phyloP scores from a whole-genome alignment of 768 basidiomycete species.

The Kwoniella dejecticola region DNA sequence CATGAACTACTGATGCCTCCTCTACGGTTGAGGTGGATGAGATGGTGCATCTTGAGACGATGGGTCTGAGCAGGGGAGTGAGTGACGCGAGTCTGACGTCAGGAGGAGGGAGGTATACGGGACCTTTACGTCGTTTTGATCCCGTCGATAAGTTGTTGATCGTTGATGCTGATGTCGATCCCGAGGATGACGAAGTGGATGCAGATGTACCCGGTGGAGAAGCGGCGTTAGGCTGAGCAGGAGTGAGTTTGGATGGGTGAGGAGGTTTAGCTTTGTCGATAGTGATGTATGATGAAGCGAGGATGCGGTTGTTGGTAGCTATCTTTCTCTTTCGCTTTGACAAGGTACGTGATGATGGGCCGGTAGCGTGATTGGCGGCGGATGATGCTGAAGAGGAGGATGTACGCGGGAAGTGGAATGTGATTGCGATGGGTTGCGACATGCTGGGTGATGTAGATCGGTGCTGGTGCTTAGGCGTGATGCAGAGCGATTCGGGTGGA shows the following conservation, averaged over 20 bases:
- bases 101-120: conserved; percentile 13
- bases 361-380: not conserved
- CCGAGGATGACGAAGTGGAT: conserved; percentile 9
- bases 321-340: conserved; percentile 14
- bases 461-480: too few relatives aligned
- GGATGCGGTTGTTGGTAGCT: conserved; percentile 12
- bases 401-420: conserved; percentile 19
- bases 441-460: conserved; percentile 7
- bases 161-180: not conserved
- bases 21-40: conserved; percentile 2
- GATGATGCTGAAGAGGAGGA: conserved; percentile 6
- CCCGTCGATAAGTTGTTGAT: not conserved
- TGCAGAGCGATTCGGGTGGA: too few relatives aligned
- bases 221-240: not conserved
- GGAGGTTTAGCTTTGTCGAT: conserved; percentile 7
- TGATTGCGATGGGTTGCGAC: conserved; percentile 24
- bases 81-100: conserved; percentile 17
- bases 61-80: conserved; percentile 28
- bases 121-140: conserved; percentile 27
- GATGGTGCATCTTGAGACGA: conserved; percentile 25
- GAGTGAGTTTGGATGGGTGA: not conserved
- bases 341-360: conserved; percentile 7
- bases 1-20: not conserved
- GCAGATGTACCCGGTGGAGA: conserved; percentile 7
- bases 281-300: conserved; percentile 7